Conservation (phyloP, 176 grass and related monocot species). For the Coix lacrymajobi region DNA sequence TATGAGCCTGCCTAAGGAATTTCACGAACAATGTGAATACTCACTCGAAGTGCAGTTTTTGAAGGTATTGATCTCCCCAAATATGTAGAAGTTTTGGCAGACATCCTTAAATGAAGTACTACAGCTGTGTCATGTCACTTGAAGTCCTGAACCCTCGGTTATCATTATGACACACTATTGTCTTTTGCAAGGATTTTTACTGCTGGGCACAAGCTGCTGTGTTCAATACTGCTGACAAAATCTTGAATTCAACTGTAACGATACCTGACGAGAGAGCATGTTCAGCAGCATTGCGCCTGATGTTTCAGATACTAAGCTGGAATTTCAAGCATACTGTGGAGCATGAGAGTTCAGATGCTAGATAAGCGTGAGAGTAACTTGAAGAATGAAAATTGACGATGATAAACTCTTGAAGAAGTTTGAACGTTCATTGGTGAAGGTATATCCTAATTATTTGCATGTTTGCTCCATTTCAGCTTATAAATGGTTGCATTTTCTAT, state of each 20-base stretch:
- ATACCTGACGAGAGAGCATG: conserved; percentile 71
- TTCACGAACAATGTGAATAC: conserved; percentile 73
- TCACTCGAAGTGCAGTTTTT: conserved; percentile 88
- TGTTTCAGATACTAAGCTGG: conserved; percentile 97
- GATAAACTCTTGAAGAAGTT: conserved; percentile 93
- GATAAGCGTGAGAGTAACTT: too few relatives aligned
- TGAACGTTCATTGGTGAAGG: conserved; percentile 81
- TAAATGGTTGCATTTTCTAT: conserved; percentile 44
- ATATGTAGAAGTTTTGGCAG: background rate
- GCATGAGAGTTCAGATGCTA: conserved; percentile 46
- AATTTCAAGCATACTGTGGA: conserved; percentile 56
- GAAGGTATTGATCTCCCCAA: conserved; percentile 51
- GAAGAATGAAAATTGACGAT: too few relatives aligned
- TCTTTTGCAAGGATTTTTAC: conserved; percentile 79
- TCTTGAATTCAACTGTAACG: conserved; percentile 59
- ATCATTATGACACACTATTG: conserved; percentile 28
- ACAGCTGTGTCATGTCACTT: conserved; percentile 7
- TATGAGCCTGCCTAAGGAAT: conserved; percentile 90
- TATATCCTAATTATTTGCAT: conserved; percentile 34
- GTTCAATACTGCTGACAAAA: conserved; percentile 57
- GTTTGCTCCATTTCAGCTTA: conserved; percentile 33
- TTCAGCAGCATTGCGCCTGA: conserved; percentile 67
- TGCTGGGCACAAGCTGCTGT: conserved; percentile 87
- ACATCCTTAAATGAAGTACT: background rate
- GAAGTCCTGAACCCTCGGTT: conserved; percentile 8